Evolutionary conservation across 2,329 filamentous ascomycete species (phyloP), one percentile per base, ranked within the genome.

Genomic region (Ilyonectria robusta): DNA sequence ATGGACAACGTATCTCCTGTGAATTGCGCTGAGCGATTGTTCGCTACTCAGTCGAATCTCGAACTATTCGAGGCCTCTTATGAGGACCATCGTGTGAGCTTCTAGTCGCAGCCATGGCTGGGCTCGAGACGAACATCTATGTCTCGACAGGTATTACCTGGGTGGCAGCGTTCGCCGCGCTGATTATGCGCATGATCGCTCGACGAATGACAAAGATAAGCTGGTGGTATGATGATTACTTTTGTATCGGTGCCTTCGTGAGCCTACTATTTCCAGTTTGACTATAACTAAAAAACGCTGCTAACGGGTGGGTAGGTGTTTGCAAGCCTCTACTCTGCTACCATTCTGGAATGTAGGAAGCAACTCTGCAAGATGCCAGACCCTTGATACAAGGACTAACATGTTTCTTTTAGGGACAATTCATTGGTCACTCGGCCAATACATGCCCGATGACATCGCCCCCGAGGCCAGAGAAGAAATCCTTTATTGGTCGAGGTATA

Each of bases 151-250:
- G 44, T 23, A 44, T 76, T 37, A 74, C 72, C 26, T 76, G 71
- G 74, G 21, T 66, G 17, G 70, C 67, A 6, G 74, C 74, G 6
- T 26, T 74, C 19, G 37, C 73, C 26, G 64, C 74, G 7, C 40
- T 75, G 44, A 46, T 70, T 10, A 62, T 72, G 19, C 68, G 74
- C 10, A n/a, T 74, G 0, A 62, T 69, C 46, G 74, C 74, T 3
- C 56, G 73, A 5, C 72, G 69, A 1, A 69, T 76, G 62, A 76
- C 71, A 6, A 76, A 76, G 54, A 63, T 71, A 3, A 17, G 19
- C 1, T 76, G 73, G 74, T 75, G 74, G 71, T 69, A 62, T 53
- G 74, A 76, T 40, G 73, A 76, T 37, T 76, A 75, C 46, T 50
- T 75, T 19, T 72, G 69, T 21, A 37, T 76, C 0, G 46, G 50